Percentiles rank a stretch among this genome's conserved stretches.
These are phyloP conservation scores for Colletotrichum lindemuthianum DNA, from an alignment of 2,329 filamentous ascomycete species.

Conservation along the genomic window DNA sequence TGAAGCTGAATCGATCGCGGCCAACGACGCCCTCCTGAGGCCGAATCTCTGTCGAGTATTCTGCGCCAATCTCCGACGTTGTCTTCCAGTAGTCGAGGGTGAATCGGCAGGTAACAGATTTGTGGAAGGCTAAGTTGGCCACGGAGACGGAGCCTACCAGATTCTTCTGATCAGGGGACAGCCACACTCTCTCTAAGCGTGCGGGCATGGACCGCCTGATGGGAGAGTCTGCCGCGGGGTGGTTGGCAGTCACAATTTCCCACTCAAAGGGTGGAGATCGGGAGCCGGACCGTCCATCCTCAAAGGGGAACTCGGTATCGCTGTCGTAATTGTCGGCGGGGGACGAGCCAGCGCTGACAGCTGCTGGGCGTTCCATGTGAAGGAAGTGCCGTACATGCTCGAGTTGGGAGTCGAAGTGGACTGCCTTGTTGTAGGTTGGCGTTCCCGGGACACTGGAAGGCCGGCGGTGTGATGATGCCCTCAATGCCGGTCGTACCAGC, in stretches of 20 bases:
- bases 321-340: slow-evolving; percentile 89
- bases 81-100: slow-evolving; percentile 99
- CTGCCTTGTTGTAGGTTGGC: slow-evolving; percentile 92
- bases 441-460: slow-evolving; percentile 98
- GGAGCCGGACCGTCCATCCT: slow-evolving; percentile 54
- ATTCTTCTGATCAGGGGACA: slow-evolving; percentile 88
- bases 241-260: slow-evolving; percentile 85
- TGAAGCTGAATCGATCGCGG: slow-evolving; percentile 92
- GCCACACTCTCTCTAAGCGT: slow-evolving; percentile 85
- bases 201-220: slow-evolving; percentile 73
- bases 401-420: slow-evolving; percentile 97
- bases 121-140: slow-evolving; percentile 89
- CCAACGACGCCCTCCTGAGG: slow-evolving; percentile 59
- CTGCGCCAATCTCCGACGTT: slow-evolving; percentile 91
- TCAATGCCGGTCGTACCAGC: slow-evolving; percentile 89
- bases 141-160: slow-evolving; percentile 86
- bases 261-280: slow-evolving; percentile 75
- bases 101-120: slow-evolving; percentile 89
- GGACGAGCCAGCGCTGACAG: slow-evolving; percentile 93
- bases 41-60: slow-evolving; percentile 74
- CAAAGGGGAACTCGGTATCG: slow-evolving; percentile 90
- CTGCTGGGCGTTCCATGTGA: slow-evolving; percentile 92
- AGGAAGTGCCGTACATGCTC: slow-evolving; percentile 97
- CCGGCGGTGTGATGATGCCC: slow-evolving; percentile 78
- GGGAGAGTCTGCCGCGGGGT: slow-evolving; percentile 60